Base-by-base conservation (phyloP, 2,329 filamentous ascomycete genomes). In the Cytospora piceae region DNA sequence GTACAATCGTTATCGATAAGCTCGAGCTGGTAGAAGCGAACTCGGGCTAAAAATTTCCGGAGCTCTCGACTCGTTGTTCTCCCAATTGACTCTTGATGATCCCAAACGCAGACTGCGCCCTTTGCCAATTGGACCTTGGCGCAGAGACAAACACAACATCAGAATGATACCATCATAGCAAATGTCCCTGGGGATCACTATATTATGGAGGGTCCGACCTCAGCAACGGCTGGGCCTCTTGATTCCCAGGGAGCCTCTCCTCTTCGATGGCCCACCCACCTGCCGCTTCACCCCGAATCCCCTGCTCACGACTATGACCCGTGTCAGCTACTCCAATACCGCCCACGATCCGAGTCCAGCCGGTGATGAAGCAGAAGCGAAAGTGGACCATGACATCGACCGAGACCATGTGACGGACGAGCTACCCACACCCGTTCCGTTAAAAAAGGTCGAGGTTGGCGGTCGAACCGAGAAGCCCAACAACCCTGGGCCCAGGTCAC, bases 161-260 rank as follows among this genome's bases (percentile, higher is more conserved):
- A 67, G 60, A 58, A 81, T 82, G 79, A 69, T 65, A 72, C 71
- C 64, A 65, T 74, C 71, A 79, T 81, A 77, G 77, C 73, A 72
- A 77, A 82, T 82, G 80, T 80, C 76, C 74, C 75, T 79, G 74
- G 78, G 79, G 76, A 77, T 79, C 77, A 77, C 75, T 70, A 75
- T 76, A 72, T 67, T 75, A 74, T 79, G 78, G 79, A 78, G 79
- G 76, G 76, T 75, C 72, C 74, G 75, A 73, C 72, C 73, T 70
- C 76, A 73, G 73, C 71, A 70, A 72, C 71, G 29, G 42, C 53
- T 69, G 71, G 69, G 68, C 64, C 71, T 69, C 64, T 66, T 70
- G 69, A 70, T 73, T 71, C 70, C 69, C 69, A 68, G 69, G 67
- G 70, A 66, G 65, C 56, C 54, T 64, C 56, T 42, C 51, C 29